Evolutionary conservation across 2,329 filamentous ascomycete species (phyloP), one percentile per base, ranked within the genome.

Genomic region (Nannizziopsis arthrosporioides): DNA sequence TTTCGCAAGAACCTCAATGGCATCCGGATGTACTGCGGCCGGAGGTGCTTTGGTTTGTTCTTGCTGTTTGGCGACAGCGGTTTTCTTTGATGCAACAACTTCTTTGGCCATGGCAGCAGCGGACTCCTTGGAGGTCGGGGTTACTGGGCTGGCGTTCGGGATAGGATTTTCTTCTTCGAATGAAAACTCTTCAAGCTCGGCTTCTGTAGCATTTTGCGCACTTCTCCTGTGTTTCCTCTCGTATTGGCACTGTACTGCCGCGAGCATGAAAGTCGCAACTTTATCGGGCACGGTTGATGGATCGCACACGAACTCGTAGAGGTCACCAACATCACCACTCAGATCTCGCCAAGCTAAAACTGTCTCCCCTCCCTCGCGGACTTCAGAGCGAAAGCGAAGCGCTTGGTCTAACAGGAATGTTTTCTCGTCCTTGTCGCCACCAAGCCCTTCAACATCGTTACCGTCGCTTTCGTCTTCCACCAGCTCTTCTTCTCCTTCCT

Each of bases 271-370:
- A 12, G 82, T 78, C 40, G 82, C 75, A 18, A 92, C 82, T 57
- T 89, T 84, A 42, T 80, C 75, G 2, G 80, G 70, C 22, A 80
- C 73, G 37, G 84, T 78, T 10, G 81, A 81, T 35, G 73, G 65
- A 68, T 96, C 92, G 70, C 89, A 96, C 54, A 98, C 85, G 63
- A 96, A 98, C 66, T 98, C 90, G 75, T 86, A 98, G n/a, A 96
- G 76, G 66, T 98, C 92, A 47, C 88, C 90, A 30, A 80, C 76
- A 72, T 98, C 92, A 49, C 92, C 92, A 58, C 88, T 95, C 52
- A 96, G 70, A 62, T 98, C 92, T 56, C 84, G 82, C 92, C 92
- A 98, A 51, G 90, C 90, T 54, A 98, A 77, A 7, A 96, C 81
- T 60, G 84, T 86, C 57, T 93, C 85, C 17, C 84, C 85, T 34